Conservation (phyloP, 75 land plant species). For the Azolla pinnata region DNA sequence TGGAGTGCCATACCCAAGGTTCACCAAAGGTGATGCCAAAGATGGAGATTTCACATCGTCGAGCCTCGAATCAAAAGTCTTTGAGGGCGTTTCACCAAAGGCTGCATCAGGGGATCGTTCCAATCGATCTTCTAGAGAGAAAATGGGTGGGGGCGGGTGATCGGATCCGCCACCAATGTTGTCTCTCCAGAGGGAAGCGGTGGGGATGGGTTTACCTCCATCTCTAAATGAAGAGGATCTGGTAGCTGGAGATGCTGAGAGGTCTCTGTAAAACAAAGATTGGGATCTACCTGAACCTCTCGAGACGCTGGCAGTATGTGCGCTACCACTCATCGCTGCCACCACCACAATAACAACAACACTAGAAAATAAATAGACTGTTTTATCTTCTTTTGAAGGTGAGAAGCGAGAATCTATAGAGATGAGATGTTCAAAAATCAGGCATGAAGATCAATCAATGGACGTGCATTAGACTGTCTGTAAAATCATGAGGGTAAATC, state of each 20-base stretch:
- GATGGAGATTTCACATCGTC: slow-evolving; percentile 10
- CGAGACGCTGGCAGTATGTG: neutral
- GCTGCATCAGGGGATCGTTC: slow-evolving; percentile 20
- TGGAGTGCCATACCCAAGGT: neutral
- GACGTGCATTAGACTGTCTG: no score
- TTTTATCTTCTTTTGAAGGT: no score
- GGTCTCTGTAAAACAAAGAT: slow-evolving; percentile 76
- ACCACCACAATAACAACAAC: no score
- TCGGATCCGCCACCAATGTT: slow-evolving; percentile 37
- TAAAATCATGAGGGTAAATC: no score
- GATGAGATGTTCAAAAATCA: no score
- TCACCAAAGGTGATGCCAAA: slow-evolving; percentile 3
- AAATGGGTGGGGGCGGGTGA: slow-evolving; percentile 83
- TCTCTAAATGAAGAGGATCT: slow-evolving; percentile 19
- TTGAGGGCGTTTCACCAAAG: slow-evolving; percentile 15
- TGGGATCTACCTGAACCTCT: slow-evolving; percentile 25
- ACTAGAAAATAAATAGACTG: no score
- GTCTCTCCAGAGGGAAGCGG: slow-evolving; percentile 67
- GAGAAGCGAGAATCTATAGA: no score
- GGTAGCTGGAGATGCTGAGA: slow-evolving; percentile 53
- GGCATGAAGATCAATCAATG: no score
- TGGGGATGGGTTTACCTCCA: slow-evolving; percentile 52
- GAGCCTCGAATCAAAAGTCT: slow-evolving; percentile 12
- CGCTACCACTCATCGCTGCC: neutral
- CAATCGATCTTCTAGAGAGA: slow-evolving; percentile 74